Conservation (phyloP, 1,284 basidiomycete species). For the Boletus calvinii region DNA sequence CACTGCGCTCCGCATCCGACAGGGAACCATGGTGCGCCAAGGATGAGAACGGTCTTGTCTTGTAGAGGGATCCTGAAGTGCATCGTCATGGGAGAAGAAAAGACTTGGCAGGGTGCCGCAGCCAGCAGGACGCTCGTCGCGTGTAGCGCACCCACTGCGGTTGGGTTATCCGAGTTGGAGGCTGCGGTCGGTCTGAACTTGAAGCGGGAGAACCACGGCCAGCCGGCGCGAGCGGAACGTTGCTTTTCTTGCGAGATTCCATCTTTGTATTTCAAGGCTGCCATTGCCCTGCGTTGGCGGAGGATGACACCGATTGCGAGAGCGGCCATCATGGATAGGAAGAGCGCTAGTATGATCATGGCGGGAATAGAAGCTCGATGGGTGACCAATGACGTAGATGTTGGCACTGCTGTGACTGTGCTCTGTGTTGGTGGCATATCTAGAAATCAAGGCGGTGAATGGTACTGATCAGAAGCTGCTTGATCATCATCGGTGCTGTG, state of each 20-base stretch:
- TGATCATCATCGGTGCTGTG: not conserved
- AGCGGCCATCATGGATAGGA: slow-evolving; percentile 19
- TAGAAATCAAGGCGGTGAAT: not conserved
- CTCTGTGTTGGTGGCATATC: slow-evolving; percentile 22
- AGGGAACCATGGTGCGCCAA: slow-evolving; percentile 16
- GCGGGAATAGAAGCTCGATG: slow-evolving; percentile 21
- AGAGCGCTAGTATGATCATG: slow-evolving; percentile 21
- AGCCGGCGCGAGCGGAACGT: not conserved
- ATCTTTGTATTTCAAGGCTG: not conserved
- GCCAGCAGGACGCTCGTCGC: slow-evolving; percentile 24
- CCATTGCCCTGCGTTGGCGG: slow-evolving; percentile 17
- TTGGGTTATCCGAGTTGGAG: not conserved
- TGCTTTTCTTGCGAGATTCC: not conserved
- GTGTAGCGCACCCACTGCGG: slow-evolving; percentile 27
- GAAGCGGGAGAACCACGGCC: slow-evolving; percentile 1
- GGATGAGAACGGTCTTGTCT: slow-evolving; percentile 24
- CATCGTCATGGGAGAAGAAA: slow-evolving; percentile 24
- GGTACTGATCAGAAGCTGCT: no score
- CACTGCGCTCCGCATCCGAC: slow-evolving; percentile 6
- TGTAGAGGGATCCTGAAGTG: slow-evolving; percentile 18
- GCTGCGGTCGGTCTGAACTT: not conserved
- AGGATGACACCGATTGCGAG: slow-evolving; percentile 21
- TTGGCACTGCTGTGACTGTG: slow-evolving; percentile 4
- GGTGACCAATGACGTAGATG: not conserved
- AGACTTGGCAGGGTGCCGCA: slow-evolving; percentile 25